phyloP scores from a whole-genome alignment of 805 yeast species.

The Wickerhamomyces silvicola region DNA sequence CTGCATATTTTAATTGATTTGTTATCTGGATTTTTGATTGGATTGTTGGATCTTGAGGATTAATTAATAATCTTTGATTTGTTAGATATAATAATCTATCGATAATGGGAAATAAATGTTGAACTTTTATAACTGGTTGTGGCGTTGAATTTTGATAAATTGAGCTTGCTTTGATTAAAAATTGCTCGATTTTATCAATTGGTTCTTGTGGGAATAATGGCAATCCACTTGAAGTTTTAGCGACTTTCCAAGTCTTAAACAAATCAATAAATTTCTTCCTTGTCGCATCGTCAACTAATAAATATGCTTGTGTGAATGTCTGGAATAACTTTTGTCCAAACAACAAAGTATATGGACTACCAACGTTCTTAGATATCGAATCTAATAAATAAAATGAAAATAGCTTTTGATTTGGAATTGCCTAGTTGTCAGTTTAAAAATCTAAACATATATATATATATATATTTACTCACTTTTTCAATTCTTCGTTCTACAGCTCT shows the following conservation, averaged over 20 bases:
- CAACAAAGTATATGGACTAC: slow-evolving; percentile 79
- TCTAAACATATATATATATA: neutral
- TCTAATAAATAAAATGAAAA: slow-evolving; percentile 81
- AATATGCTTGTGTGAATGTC: slow-evolving; percentile 69
- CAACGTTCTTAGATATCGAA: slow-evolving; percentile 86
- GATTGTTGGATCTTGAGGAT: slow-evolving; percentile 25
- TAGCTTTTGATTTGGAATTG: slow-evolving; percentile 79
- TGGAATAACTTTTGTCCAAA: slow-evolving; percentile 66
- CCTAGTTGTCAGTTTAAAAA: slow-evolving; percentile 22
- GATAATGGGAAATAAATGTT: slow-evolving; percentile 28
- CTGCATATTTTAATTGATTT: slow-evolving; percentile 28
- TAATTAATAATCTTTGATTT: slow-evolving; percentile 24
- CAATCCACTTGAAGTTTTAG: slow-evolving; percentile 52
- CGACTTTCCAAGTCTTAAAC: slow-evolving; percentile 82
- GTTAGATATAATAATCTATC: slow-evolving; percentile 30
- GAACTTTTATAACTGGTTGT: no score
- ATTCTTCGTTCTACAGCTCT: slow-evolving; percentile 72
- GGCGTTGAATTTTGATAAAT: slow-evolving; percentile 26
- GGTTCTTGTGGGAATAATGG: slow-evolving; percentile 71
- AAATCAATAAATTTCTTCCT: slow-evolving; percentile 69
- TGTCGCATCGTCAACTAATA: slow-evolving; percentile 69
- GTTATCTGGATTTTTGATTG: slow-evolving; percentile 27
- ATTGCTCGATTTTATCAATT: slow-evolving; percentile 65
- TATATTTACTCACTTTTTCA: slow-evolving; percentile 36
- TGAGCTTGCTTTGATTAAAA: slow-evolving; percentile 56